Evolutionary conservation across 2,329 filamentous ascomycete species (phyloP).

Genomic region (Fusarium clavum): DNA sequence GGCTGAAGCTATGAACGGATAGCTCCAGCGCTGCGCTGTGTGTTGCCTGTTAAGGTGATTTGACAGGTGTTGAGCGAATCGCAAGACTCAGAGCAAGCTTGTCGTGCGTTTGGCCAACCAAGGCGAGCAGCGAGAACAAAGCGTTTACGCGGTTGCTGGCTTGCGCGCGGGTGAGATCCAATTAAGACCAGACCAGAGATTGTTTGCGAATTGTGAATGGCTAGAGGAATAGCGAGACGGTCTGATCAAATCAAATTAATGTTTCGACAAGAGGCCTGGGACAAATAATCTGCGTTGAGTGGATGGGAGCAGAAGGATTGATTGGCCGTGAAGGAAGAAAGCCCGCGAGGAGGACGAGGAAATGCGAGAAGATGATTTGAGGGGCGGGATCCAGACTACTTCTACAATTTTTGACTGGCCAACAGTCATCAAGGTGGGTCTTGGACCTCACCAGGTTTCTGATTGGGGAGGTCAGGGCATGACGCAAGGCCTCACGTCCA

Average conservation of each 20-base stretch:
- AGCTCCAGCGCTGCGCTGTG: conserved; percentile 15
- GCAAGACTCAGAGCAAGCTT: conserved; percentile 29
- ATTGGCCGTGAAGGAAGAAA: conserved; percentile 62
- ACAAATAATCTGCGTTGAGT: conserved; percentile 51
- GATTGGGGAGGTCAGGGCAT: conserved; percentile 49
- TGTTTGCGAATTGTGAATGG: conserved; percentile 48
- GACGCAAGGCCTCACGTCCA: conserved; percentile 40
- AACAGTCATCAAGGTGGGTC: conserved; percentile 57
- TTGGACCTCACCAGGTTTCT: conserved; percentile 40
- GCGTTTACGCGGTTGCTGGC: conserved; percentile 30
- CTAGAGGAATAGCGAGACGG: conserved; percentile 41
- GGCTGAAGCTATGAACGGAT: conserved; percentile 9
- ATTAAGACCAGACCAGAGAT: conserved; percentile 40
- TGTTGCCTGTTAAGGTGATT: conserved; percentile 38
- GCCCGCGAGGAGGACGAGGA: conserved; percentile 54
- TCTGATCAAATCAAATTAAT: conserved; percentile 35
- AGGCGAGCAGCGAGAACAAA: conserved; percentile 18
- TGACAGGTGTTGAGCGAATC: conserved; percentile 34
- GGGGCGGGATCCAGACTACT: conserved; percentile 57
- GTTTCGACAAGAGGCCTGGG: conserved; percentile 46
- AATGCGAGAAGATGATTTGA: conserved; percentile 66
- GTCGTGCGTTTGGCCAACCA: conserved; percentile 11
- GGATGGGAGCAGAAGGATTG: conserved; percentile 54
- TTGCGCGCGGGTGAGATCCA: conserved; percentile 39
- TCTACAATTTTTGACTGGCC: conserved; percentile 62